Base-by-base conservation (phyloP, 495 filamentous ascomycete species). In the Astrothelium subdiscretum region DNA sequence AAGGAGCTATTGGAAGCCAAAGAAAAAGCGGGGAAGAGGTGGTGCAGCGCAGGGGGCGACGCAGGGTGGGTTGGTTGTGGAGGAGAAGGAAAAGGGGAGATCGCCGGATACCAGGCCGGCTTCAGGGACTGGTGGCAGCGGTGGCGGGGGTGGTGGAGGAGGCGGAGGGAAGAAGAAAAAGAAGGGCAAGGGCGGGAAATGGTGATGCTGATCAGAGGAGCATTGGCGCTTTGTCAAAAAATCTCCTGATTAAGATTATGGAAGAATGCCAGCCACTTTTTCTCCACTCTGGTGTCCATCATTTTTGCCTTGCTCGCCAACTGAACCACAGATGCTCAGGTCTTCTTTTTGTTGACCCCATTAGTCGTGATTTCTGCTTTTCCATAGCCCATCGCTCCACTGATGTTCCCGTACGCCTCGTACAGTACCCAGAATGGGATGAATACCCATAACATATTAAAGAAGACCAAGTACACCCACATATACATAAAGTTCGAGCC, bases 11-110 rank as follows among this genome's bases (percentile, higher is more conserved):
- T 99, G 96, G 75, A 77, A 87, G 58, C 92, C 92, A 15, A 95
- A 92, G 75, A 90, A 91, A 18, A 95, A 95, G 76, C 91, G 91
- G 12, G 87, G 85, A 72, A 97, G 95, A 79, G 89, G 89, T 12
- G 94, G 94, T 66, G 91, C 91, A 38, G 74, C 84, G 43, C 48
- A 66, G 29, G 66, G 66, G 11, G 63, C 44, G 1, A 70, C 66
- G 35, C 68, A 66, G 18, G 68, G 60, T 4, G 67, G 42, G 12
- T 60, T 62, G 57, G 65, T 67, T n/a, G 59, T 67, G 27, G 64
- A 66, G 38, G 67, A 48, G 35, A 69, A 67, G 62, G 57, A 58
- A 40, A 43, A 58, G 42, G 18, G 48, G 10, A 54, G 24, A 29
- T 27, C 48, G 15, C 48, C 20, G 15, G 48, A 54, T 54, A 10